Percentiles rank a stretch among this genome's conserved stretches.
These are phyloP conservation scores for Blastocystis sp. DNA, from an alignment of 352 stramenopile genomes.

Conservation along the genomic window DNA sequence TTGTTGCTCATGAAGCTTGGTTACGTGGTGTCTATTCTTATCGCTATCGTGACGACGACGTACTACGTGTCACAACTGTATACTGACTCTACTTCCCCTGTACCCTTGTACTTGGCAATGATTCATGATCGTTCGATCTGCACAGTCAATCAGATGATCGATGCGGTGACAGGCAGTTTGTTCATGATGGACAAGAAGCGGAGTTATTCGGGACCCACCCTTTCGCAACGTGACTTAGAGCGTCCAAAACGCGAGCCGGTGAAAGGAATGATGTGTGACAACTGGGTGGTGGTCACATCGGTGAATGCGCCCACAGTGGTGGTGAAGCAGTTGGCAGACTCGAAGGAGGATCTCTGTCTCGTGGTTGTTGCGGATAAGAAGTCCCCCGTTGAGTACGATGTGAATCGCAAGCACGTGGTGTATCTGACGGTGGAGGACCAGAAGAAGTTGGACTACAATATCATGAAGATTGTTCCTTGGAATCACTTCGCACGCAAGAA, in stretches of 20 bases:
- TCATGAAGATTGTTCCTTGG: constrained; percentile 49
- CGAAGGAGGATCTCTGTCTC: constrained; percentile 17
- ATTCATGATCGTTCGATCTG: constrained; percentile 14
- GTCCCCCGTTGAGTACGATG: constrained; percentile 16
- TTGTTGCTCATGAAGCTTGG: not conserved
- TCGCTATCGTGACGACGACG: no score
- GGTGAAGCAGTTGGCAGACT: constrained; percentile 28
- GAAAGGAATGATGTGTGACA: constrained; percentile 20
- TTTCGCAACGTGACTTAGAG: not conserved
- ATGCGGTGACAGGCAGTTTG: constrained; percentile 26
- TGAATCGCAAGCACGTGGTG: not conserved
- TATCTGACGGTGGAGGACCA: constrained; percentile 51
- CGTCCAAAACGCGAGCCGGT: not conserved
- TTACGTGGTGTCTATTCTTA: no score
- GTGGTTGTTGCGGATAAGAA: constrained; percentile 55
- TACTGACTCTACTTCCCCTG: no score
- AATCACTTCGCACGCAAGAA: constrained; percentile 56
- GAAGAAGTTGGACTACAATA: constrained; percentile 1
- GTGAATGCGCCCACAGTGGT: constrained; percentile 43
- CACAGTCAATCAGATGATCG: constrained; percentile 12
- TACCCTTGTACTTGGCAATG: constrained; percentile 1
- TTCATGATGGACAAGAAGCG: constrained; percentile 45
- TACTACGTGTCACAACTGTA: no score
- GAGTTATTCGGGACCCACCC: not conserved
- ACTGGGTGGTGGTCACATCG: constrained; percentile 35